phyloP scores from a whole-genome alignment of 2,329 filamentous ascomycete genomes.

The Moelleriella libera region DNA sequence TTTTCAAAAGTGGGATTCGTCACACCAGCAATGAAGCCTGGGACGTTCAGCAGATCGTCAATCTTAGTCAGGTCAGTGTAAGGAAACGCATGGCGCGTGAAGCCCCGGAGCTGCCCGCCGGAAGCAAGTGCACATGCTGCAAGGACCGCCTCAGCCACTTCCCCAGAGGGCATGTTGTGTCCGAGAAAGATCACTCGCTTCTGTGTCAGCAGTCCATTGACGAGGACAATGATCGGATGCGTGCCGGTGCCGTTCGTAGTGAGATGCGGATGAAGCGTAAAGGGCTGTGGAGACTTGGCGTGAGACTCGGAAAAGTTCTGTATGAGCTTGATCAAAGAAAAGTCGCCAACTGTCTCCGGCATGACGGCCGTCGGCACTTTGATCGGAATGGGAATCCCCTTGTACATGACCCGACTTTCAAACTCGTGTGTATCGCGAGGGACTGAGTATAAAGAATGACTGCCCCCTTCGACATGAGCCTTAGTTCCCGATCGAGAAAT shows the following conservation, averaged over 20 bases:
- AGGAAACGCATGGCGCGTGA: conserved; percentile 90
- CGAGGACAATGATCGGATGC: conserved; percentile 86
- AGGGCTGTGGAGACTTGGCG: conserved; percentile 69
- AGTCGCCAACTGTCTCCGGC: conserved; percentile 93
- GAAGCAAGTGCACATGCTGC: conserved; percentile 92
- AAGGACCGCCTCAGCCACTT: conserved; percentile 94
- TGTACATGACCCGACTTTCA: conserved; percentile 89
- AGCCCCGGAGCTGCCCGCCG: conserved; percentile 81
- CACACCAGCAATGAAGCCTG: conserved; percentile 93
- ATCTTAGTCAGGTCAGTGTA: conserved; percentile 98
- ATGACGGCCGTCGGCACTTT: conserved; percentile 90
- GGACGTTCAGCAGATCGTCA: conserved; percentile 87
- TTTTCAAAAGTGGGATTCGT: conserved; percentile 94
- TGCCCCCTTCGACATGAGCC: conserved; percentile 41
- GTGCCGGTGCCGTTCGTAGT: conserved; percentile 84
- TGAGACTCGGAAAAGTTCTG: conserved; percentile 83
- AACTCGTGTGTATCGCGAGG: conserved; percentile 96
- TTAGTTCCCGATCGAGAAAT: conserved; percentile 50
- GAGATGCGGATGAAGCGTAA: conserved; percentile 76
- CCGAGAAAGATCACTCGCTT: conserved; percentile 94
- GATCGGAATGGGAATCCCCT: conserved; percentile 90
- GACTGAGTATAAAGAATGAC: conserved; percentile 52
- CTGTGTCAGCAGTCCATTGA: conserved; percentile 89
- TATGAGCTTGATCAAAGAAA: conserved; percentile 92
- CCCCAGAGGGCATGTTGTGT: conserved; percentile 86